Evolutionary conservation across 139 green algal species (phyloP), one percentile per base, ranked within the genome.

Genomic region (Gonium pectorale): DNA sequence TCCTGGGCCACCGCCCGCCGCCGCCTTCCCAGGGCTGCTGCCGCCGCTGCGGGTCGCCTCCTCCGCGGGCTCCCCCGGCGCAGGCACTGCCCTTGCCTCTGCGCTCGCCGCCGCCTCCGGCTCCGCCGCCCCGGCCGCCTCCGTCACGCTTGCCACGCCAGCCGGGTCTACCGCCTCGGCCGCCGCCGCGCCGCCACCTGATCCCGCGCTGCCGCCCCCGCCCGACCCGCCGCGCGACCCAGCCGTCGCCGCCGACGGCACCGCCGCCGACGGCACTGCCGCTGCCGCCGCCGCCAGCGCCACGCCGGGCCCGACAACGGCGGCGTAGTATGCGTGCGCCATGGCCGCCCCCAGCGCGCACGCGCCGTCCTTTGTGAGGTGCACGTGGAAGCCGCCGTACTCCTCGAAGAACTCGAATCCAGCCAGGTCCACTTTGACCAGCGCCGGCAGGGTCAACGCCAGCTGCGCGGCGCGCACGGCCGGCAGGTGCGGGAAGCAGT

Each of bases 331-430:
- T 21, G 6, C 26, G 62, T 83, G 77, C 15, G 60, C 77, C 77
- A 74, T 37, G 31, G 77, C 43, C 2, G 74, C 54, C 4, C 62
- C 44, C 44, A 73, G 35, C 37, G 44, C 62, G 6, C 26, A 9
- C 11, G 77, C 77, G 33, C 77, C 62, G 44, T 74, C 77, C 77
- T 83, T 83, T 21, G 77, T 83, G 0, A 83, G 60, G 41, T 83
- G 77, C 31, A 83, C 62, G 62, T 83, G 77, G 60, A 35, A 83
- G 8, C 40, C 40, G 43, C 77, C 77, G 59, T 83, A 74, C 77
- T 83, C 41, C 22, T 83, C 77, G 41, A 83, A 83, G 77, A 83
- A 83, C 43, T 83, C 77, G 31, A 72, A 73, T 1, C 77, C 77
- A 21, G 77, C 60, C 77, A 83, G 41, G 60, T 83, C 77, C 22